Evolutionary conservation across 2,329 filamentous ascomycete genomes (phyloP).

Genomic region (Alternaria dauci): DNA sequence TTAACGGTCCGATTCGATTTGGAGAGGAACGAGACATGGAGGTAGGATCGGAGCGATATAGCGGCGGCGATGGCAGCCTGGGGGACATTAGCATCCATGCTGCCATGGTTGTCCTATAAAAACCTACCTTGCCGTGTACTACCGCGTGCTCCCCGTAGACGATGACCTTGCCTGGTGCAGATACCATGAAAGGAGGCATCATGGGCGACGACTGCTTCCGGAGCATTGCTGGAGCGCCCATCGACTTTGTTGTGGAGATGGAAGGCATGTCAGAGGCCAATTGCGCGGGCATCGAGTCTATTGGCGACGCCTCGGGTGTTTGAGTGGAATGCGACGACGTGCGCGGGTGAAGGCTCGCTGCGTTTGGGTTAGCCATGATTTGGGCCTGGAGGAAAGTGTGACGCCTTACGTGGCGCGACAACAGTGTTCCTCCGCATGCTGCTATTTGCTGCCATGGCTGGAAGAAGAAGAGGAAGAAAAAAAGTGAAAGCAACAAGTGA

Average conservation of each 20-base stretch:
- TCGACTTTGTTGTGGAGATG: conserved; percentile 17
- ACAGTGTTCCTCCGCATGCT: conserved; percentile 34
- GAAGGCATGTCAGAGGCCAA: conserved; percentile 34
- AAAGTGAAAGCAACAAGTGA: background rate
- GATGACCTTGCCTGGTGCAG: conserved; percentile 96
- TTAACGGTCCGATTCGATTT: conserved; percentile 90
- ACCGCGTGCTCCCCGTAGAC: conserved; percentile 98
- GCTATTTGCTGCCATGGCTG: conserved; percentile 37
- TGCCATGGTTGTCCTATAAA: background rate
- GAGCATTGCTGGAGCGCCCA: conserved; percentile 29
- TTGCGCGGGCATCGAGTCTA: conserved; percentile 41
- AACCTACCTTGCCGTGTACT: conserved; percentile 87
- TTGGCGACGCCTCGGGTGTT: conserved; percentile 38
- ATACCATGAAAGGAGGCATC: conserved; percentile 95
- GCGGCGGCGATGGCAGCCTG: conserved; percentile 92
- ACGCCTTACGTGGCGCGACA: conserved; percentile 34
- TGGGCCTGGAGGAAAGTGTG: background rate
- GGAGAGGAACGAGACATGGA: conserved; percentile 91
- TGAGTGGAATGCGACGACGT: conserved; percentile 38
- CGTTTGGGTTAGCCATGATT: conserved; percentile 23
- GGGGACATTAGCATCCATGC: conserved; percentile 23
- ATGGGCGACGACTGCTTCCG: conserved; percentile 63
- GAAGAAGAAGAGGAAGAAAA: background rate
- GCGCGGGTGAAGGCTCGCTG: conserved; percentile 34
- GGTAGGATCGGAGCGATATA: conserved; percentile 93